Base-by-base conservation (phyloP, 148 eudicot species). In the Bassia scoparia region DNA sequence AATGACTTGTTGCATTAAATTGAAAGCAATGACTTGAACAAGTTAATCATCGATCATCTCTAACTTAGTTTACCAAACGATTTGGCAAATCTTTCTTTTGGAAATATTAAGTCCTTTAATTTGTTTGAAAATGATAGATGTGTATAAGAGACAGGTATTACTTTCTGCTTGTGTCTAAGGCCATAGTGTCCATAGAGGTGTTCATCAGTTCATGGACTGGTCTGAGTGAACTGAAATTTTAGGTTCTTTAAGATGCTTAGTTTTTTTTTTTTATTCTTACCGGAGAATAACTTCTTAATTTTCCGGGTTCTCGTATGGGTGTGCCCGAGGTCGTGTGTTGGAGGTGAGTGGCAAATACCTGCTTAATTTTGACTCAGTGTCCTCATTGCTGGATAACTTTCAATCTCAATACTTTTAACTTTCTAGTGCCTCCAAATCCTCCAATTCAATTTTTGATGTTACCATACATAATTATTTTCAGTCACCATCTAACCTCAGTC, bases 101-200 rank as follows among this genome's bases (percentile, higher is more conserved):
- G 43, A 74, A 21, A 44, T 2, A 26, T 68, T 33, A 10, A 48
- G 7, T 48, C 26, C 20, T 6, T 20, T 21, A 54, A n/a, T n/a
- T 67, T 24, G 50, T 67, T 15, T 67, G 35, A 46, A 49, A 46
- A 46, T 48, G 13, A 27, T 34, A 5, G 11, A 26, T 34, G 5
- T n/a, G 13, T 61, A n/a, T 8, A n/a, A n/a, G n/a, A n/a, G n/a
- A n/a, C n/a, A n/a, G 96, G 98, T 94, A 87, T 66, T 73, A 34
- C 38, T 52, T 67, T 74, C 27, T 61, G 55, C 37, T 35, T 67
- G 17, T 59, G 48, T 58, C 24, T 18, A n/a, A n/a, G n/a, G n/a
- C n/a, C n/a, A 0, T 5, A 20, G 53, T 18, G 3, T 56, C 35
- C 60, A 46, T 27, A 38, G 34, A 38, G 60, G 52, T 76, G 27